Conservation (phyloP, 305 asterid species). For the Fraxinus xanthoxyloides region DNA sequence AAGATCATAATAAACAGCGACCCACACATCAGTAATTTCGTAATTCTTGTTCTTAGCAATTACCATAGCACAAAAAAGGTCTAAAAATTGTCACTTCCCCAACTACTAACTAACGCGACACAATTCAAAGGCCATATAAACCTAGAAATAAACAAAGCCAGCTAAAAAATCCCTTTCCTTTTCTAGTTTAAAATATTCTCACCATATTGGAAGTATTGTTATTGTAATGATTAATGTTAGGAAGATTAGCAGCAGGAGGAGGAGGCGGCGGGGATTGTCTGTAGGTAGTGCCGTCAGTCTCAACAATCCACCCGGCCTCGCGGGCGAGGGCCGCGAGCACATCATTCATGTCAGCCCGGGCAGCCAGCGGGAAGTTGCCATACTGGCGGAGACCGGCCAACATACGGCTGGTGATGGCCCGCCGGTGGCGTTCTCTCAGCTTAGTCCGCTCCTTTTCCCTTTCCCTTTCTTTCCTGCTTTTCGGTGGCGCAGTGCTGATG, state of each 20-base stretch:
- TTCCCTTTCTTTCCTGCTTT: slow-evolving; percentile 64
- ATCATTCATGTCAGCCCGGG: slow-evolving; percentile 77
- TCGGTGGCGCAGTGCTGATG: slow-evolving; percentile 23
- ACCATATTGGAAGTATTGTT: slow-evolving; percentile 42
- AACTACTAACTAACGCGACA: not conserved
- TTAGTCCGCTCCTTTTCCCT: slow-evolving; percentile 72
- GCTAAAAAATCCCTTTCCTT: not conserved
- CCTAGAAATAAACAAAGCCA: not conserved
- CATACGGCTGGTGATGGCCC: slow-evolving; percentile 74
- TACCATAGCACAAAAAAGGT: not conserved
- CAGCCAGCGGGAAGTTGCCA: slow-evolving; percentile 66
- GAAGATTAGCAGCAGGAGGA: slow-evolving; percentile 32
- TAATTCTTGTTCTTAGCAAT: not conserved
- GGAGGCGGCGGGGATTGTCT: slow-evolving; percentile 43
- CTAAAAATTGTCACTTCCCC: not conserved
- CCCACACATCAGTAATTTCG: not conserved
- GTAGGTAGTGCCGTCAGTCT: slow-evolving; percentile 65
- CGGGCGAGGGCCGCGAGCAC: slow-evolving; percentile 81
- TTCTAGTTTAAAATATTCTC: slow-evolving; percentile 20
- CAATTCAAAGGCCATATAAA: slow-evolving; percentile 5
- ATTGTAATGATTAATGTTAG: slow-evolving; percentile 34
- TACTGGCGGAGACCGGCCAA: slow-evolving; percentile 74
- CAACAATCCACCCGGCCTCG: slow-evolving; percentile 71
- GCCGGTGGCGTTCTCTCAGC: slow-evolving; percentile 70
- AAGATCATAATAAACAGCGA: not conserved